Evolutionary conservation across 1,284 basidiomycete genomes (phyloP), one percentile per base, ranked within the genome.

Genomic region (Rhodotorula sp.): DNA sequence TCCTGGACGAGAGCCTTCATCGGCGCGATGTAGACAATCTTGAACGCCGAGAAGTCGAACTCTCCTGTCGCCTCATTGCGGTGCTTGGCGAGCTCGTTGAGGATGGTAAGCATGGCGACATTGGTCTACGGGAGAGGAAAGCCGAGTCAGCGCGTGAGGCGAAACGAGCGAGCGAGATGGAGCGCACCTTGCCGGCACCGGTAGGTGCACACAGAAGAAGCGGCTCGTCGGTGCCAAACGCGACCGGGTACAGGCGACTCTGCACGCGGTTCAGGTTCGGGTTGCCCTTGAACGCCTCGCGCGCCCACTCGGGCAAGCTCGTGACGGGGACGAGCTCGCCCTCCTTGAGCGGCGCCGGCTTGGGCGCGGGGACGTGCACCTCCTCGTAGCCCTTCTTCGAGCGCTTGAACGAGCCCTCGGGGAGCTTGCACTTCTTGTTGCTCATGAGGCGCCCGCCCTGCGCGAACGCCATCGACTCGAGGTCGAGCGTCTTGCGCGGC

Each of bases 1-100:
- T 98, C 94, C 81, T 97, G 94, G 0, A 98, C 94, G 67, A 98
- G 87, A 3, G 94, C 95, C 81, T 97, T 99, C 97, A 99, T 99
- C 2, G 97, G 97, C 0, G 97, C 96, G 62, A 99, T 89, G 81
- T 99, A 99, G 77, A 99, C 90, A 73, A 98, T 93, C 84, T 99
- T 99, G 88, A 98, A 97, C 0, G 90, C 85, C 77, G 91, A 89
- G 48, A 94, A 86, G 80, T 97, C 92, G 80, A 97, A 92, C n/a
- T 84, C 81, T 61, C 93, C 93, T 0, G 91, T 92, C 16, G 85
- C 85, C 68, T 91, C 89, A 79, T 97, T 88, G 25, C 92, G 88
- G 80, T 91, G 89, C 79, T 96, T 95, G 45, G 85, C 83, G 49
- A 97, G 87, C 77, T 96, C 92, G 78, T 92, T 91, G 23, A 97